Base-by-base conservation (phyloP, 73 alveolate species). In the Blepharisma japonicum region DNA sequence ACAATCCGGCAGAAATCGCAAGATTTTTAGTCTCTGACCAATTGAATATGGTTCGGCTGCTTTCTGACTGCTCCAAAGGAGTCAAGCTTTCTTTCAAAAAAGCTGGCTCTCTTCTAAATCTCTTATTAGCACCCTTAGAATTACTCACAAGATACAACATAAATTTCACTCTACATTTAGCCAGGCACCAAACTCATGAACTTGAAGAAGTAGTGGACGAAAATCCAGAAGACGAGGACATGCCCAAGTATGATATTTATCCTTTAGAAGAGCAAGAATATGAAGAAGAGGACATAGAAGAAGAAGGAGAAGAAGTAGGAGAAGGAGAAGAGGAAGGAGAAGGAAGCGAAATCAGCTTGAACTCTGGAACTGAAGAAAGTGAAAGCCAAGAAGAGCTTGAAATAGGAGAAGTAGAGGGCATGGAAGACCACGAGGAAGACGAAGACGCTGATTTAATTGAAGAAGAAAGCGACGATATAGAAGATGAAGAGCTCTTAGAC, bases 1-100 rank as follows among this genome's bases (percentile, higher is more conserved):
- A 23, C 27, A 70, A 70, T 54, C 66, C 80, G 0, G 68, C 66
- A n/a, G 80, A 70, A 70, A 70, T 70, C 20, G 80, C 80, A 9
- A 25, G 42, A 70, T 18, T 9, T 45, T 25, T 70, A 5, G 42
- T 70, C 14, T 14, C 47, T 39, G 74, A 61, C 39, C 74, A 14
- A 18, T 14, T 61, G 18, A 61, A 25, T 61, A 61, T 61, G 74
- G 47, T 61, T 39, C 0, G 23, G 5, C 46, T 61, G 39, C 47
- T 61, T 14, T 18, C 74, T 20, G 74, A 61, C 23, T 8, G n/a
- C 39, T 8, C 74, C 0, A 61, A 61, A 25, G 74, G 74, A 8
- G 74, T 61, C 4, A 61, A 61, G 47, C 14, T 61, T 61, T 14
- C 14, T 5, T 14, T 25, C 4, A 61, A 25, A 18, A 61, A 61